Base-by-base conservation (phyloP, 306 rosid species). In the Alnus glutinosa region DNA sequence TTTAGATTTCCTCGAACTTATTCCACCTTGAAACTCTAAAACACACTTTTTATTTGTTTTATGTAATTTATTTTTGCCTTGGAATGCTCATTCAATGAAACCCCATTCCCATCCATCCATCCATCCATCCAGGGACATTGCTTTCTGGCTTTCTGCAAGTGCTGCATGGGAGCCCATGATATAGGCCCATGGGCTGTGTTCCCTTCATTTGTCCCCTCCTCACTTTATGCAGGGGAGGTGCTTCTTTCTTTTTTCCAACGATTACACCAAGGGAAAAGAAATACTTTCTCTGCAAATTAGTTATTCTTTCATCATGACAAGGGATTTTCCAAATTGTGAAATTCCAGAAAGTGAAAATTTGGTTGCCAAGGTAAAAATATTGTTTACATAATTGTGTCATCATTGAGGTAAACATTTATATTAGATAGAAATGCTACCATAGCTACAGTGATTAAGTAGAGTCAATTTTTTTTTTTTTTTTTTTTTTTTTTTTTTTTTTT, bases 11-110 rank as follows among this genome's bases (percentile, higher is more conserved):
- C 70, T 36, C 70, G 48, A 64, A 64, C 47, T 64, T 64, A 67
- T 67, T 67, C 72, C 50, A 67, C 72, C 72, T 67, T 67, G 51
- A 67, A n/a, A 67, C 72, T 16, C 72, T 39, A 67, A 67, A 16
- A 37, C 28, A 36, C 70, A 14, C 71, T 42, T 10, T 67, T 42
- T 18, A 42, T 42, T 67, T 42, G 14, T 23, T 23, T 23, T 10
- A 23, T 59, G 10, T 59, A 28, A 28, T 28, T 15, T 59, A 23
- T 8, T 59, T 58, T 59, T 19, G 9, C 71, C 30, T 68, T 68
- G 72, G 51, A 46, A 68, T 68, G 72, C 72, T 67, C 72, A 18
- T 68, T 23, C 28, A 23, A 23, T 42, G 7, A 68, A 63, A 28
- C 52, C 14, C 52, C 28, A 23, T 23, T 9, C 72, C 52, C 16